Base-by-base conservation (phyloP, 2,329 filamentous ascomycete species). In the Blastomyces silverae region DNA sequence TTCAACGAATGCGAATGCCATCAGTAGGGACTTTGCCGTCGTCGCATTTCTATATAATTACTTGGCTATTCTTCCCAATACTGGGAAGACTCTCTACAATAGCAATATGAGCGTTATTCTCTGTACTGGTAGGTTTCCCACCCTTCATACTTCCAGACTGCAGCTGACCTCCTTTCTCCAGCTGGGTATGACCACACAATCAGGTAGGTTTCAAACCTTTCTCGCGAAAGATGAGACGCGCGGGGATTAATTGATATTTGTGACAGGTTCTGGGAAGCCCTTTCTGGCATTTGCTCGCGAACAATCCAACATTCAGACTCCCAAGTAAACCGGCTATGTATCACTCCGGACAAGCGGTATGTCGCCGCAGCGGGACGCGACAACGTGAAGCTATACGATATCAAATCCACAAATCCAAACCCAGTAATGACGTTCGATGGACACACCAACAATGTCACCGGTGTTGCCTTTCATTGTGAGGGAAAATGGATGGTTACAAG, bases 401-500 rank as follows among this genome's bases (percentile, higher is more conserved):
- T 97, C 81, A 96, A 96, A 74, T 96, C 92, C 20, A 93, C 91
- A n/a, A 97, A 97, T 72, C 92, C 94, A 1, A 94, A 93, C 69
- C 89, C 94, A 0, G 84, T 97, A 31, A 86, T 97, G 73, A 92
- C 89, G 25, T 97, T 99, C 73, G 93, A 97, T 75, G 94, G 94
- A 53, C 94, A 99, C 79, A 94, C 91, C 15, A 91, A 88, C 70
- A 99, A 99, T 73, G 89, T 99, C 74, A 99, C 94, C 0, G 94
- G 94, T 55, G 90, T 99, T 58, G 92, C 92, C 13, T 99, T 99
- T 76, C 94, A 99, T 77, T 97, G 93, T 76, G 94, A 99, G 78
- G 92, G 93, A 13, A 99, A 99, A 80, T 99, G 94, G 94, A 97
- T 99, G 90, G 94, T 97, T 22, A 99, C 94, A 11, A 95, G 90